Percentiles rank a stretch among this genome's conserved stretches.
phyloP scores from a whole-genome alignment of 2,329 filamentous ascomycete species.

The Alternaria sp. region DNA sequence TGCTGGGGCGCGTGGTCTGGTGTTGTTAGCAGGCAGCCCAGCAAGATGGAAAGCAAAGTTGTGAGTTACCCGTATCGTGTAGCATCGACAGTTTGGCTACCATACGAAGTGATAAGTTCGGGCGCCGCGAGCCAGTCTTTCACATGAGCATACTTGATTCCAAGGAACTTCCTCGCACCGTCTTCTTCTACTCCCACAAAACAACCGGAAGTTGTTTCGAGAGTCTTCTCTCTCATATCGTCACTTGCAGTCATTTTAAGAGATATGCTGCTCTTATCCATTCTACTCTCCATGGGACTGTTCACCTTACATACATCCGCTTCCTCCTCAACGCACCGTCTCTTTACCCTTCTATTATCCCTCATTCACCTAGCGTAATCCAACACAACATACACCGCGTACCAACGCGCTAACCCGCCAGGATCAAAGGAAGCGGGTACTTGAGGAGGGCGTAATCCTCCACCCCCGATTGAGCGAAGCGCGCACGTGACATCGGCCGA shows the following conservation, averaged over 20 bases:
- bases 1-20: slow-evolving; percentile 24
- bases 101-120: slow-evolving; percentile 29
- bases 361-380: neutral
- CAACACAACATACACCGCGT: neutral
- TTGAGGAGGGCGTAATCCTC: neutral
- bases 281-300: no score
- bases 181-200: slow-evolving; percentile 18
- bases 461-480: neutral
- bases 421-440: neutral
- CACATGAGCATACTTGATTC: slow-evolving; percentile 44
- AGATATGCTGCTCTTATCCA: neutral
- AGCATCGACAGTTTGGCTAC: slow-evolving; percentile 28
- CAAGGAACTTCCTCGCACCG: slow-evolving; percentile 35
- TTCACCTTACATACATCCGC: no score
- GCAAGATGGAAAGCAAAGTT: neutral
- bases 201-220: slow-evolving; percentile 14
- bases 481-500: slow-evolving; percentile 4
- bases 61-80: slow-evolving; percentile 35
- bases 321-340: no score
- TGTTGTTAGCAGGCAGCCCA: neutral
- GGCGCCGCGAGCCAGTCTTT: slow-evolving; percentile 39
- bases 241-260: neutral
- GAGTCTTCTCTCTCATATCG: neutral
- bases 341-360: neutral
- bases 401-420: neutral